Conservation (phyloP, 345 rosid species). For the Anacardium occidentale region DNA sequence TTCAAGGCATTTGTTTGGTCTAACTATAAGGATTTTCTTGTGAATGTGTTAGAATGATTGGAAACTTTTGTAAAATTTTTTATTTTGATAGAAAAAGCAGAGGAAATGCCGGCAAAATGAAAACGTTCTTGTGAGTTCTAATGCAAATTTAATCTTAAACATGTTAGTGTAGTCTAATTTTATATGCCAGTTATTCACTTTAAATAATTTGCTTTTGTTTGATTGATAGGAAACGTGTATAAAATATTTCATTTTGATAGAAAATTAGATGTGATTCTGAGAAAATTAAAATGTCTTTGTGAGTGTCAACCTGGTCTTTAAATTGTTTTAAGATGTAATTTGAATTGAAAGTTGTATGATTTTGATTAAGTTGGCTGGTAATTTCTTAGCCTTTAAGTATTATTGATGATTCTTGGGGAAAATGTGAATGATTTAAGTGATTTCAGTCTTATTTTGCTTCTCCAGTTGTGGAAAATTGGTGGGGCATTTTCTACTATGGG, state of each 20-base stretch:
- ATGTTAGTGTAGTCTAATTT: no score
- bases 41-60: neutral
- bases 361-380: no score
- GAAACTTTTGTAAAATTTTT: neutral
- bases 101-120: neutral
- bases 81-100: neutral
- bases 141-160: neutral
- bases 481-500: slow-evolving; percentile 23
- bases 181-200: no score
- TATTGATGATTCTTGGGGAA: neutral
- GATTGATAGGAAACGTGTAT: neutral
- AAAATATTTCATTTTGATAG: neutral
- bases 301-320: neutral
- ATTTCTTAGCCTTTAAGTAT: neutral
- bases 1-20: no score
- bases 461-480: neutral
- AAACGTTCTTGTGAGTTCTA: neutral
- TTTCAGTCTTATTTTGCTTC: neutral
- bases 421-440: neutral
- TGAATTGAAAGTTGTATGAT: no score
- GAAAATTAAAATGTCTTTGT: neutral
- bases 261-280: neutral
- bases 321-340: no score
- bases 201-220: neutral
- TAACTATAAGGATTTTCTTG: neutral